Conservation (phyloP, 495 filamentous ascomycete species). For the Trichoderma erinaceum region DNA sequence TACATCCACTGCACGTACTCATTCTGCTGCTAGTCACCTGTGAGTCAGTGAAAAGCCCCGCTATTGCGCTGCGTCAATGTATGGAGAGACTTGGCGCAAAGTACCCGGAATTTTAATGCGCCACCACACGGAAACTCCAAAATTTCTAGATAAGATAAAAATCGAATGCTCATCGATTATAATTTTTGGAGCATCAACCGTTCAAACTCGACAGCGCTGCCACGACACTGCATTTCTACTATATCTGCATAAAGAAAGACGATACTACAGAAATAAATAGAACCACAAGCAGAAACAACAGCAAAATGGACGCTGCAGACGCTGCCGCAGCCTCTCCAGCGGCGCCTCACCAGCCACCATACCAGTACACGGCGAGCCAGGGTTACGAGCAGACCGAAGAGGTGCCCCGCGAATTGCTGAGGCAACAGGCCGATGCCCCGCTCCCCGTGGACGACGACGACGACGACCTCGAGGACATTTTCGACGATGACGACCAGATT, state of each 20-base stretch:
- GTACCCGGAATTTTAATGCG: not conserved
- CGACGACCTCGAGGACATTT: conserved; percentile 49
- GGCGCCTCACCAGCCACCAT: conserved; percentile 33
- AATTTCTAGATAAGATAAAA: conserved; percentile 14
- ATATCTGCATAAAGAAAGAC: not conserved
- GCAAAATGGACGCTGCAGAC: conserved; percentile 18
- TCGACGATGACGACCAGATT: conserved; percentile 53
- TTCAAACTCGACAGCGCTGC: not conserved
- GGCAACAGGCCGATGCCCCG: conserved; percentile 19
- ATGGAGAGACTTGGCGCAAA: not conserved
- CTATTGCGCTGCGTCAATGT: not conserved
- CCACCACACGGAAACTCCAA: conserved; percentile 6
- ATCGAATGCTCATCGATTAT: not conserved
- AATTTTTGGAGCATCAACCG: not conserved
- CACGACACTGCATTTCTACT: not conserved
- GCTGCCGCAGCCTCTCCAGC: conserved; percentile 24
- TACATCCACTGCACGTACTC: not conserved
- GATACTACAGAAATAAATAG: not conserved
- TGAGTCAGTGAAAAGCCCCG: not conserved
- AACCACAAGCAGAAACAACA: not conserved
- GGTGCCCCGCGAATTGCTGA: conserved; percentile 22
- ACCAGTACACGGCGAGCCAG: conserved; percentile 25
- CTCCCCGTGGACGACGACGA: conserved; percentile 36
- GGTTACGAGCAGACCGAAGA: conserved; percentile 27
- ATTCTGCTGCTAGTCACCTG: not conserved